Evolutionary conservation across 2,329 filamentous ascomycete species (phyloP).

Genomic region (Phyllachora maydis): DNA sequence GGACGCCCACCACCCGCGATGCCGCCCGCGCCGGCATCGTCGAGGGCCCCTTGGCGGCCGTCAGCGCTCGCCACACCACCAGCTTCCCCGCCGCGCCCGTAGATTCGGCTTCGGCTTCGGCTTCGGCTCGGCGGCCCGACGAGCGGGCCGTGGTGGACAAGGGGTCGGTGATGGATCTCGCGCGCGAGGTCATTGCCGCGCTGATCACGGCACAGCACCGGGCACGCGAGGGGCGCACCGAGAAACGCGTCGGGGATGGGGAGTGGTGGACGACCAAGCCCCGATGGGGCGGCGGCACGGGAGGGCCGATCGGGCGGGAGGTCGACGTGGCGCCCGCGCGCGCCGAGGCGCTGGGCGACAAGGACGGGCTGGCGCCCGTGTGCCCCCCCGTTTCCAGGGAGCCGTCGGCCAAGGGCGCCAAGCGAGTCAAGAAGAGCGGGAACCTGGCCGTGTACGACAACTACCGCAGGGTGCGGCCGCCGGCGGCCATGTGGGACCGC

Average conservation of each 20-base stretch:
- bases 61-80: conserved; percentile 34
- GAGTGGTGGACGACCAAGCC: conserved; percentile 40
- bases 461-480: conserved; percentile 40
- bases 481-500: conserved; percentile 35
- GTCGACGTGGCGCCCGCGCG: conserved; percentile 17
- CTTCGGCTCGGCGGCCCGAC: not conserved
- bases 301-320: conserved; percentile 42
- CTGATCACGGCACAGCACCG: conserved; percentile 44
- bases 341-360: conserved; percentile 22
- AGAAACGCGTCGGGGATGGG: conserved; percentile 33
- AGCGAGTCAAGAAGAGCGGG: conserved; percentile 23
- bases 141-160: conserved; percentile 12
- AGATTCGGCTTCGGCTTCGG: conserved; percentile 2
- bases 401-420: conserved; percentile 8
- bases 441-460: conserved; percentile 36
- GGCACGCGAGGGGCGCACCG: conserved; percentile 31
- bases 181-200: conserved; percentile 36
- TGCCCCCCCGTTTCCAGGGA: conserved; percentile 1
- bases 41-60: conserved; percentile 39
- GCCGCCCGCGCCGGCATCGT: conserved; percentile 36
- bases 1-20: conserved; percentile 36
- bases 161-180: conserved; percentile 39
- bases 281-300: conserved; percentile 41
- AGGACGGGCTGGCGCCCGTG: conserved; percentile 14
- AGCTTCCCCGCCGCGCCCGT: conserved; percentile 17